Evolutionary conservation across 805 yeast genomes (phyloP).

Genomic region (Candida coquimbonensis): DNA sequence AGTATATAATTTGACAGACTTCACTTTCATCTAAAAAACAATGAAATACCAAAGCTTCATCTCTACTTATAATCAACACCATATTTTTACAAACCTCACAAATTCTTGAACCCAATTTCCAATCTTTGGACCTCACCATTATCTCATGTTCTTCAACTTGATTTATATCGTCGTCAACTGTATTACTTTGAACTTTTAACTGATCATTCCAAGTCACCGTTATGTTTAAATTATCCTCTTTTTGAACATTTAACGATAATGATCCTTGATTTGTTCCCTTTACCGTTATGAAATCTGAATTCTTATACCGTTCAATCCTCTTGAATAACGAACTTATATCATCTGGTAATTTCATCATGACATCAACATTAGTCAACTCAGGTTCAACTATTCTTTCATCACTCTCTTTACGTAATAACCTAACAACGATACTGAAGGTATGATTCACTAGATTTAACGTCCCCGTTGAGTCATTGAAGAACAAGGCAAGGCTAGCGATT

Average conservation of each 20-base stretch:
- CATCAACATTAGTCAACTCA: slow-evolving; percentile 43
- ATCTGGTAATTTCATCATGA: slow-evolving; percentile 42
- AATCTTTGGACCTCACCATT: slow-evolving; percentile 50
- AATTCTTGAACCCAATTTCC: slow-evolving; percentile 59
- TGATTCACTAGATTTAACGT: slow-evolving; percentile 46
- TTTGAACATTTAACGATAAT: slow-evolving; percentile 45
- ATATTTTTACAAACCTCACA: slow-evolving; percentile 57
- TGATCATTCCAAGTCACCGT: slow-evolving; percentile 54
- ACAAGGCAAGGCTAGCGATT: slow-evolving; percentile 47
- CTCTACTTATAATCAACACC: slow-evolving; percentile 49
- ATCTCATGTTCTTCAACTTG: slow-evolving; percentile 36
- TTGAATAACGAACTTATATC: slow-evolving; percentile 48
- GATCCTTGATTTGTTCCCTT: slow-evolving; percentile 43
- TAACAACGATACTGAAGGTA: slow-evolving; percentile 65
- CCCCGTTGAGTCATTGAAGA: slow-evolving; percentile 39
- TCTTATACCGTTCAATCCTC: slow-evolving; percentile 60
- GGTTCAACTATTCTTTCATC: slow-evolving; percentile 59
- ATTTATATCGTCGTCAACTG: slow-evolving; percentile 18
- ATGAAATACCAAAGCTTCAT: slow-evolving; percentile 56
- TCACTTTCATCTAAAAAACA: slow-evolving; percentile 60
- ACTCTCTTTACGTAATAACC: slow-evolving; percentile 48
- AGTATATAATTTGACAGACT: slow-evolving; percentile 59
- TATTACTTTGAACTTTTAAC: slow-evolving; percentile 34
- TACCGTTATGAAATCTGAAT: slow-evolving; percentile 42
- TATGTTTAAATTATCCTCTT: slow-evolving; percentile 44